Percentiles rank a stretch among this genome's conserved stretches.
Evolutionary conservation across 345 rosid genomes (phyloP).

Genomic region (Viola odorata): DNA sequence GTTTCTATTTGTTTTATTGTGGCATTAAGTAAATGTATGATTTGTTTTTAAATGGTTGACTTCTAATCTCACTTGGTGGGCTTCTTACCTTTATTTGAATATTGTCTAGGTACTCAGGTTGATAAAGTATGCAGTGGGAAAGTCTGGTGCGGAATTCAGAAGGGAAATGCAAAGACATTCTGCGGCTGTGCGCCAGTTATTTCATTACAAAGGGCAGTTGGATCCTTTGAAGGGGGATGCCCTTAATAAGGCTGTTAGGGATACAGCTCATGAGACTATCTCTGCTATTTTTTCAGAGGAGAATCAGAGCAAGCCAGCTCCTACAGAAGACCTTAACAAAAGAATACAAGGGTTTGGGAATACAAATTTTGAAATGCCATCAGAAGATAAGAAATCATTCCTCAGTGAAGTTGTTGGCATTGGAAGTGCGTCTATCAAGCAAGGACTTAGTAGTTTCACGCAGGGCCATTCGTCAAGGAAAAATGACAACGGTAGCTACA

Average conservation of each 20-base stretch:
- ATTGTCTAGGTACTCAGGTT: constrained; percentile 87
- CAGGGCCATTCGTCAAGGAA: constrained; percentile 57
- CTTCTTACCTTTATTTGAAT: too few relatives aligned
- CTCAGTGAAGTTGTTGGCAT: constrained; percentile 90
- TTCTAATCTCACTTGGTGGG: too few relatives aligned
- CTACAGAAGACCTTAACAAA: constrained; percentile 53
- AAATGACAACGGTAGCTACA: constrained; percentile 77
- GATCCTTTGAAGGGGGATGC: constrained; percentile 95
- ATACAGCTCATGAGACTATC: constrained; percentile 77
- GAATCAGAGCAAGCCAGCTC: constrained; percentile 58
- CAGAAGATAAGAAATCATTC: constrained; percentile 84
- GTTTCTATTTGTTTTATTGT: too few relatives aligned
- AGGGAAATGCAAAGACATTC: constrained; percentile 96
- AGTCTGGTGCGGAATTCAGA: constrained; percentile 86
- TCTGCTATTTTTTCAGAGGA: constrained; percentile 80
- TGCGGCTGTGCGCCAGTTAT: constrained; percentile 69
- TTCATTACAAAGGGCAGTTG: constrained; percentile 79
- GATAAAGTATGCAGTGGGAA: constrained; percentile 79
- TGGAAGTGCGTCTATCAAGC: constrained; percentile 93
- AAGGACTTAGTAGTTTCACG: constrained; percentile 75
- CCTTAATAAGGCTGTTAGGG: constrained; percentile 87
- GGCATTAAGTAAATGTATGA: too few relatives aligned
- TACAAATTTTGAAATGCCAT: constrained; percentile 63
- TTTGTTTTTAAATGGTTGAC: too few relatives aligned
- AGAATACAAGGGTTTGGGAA: constrained; percentile 96